These are phyloP conservation scores for Imleria badia DNA, from an alignment of 768 basidiomycete genomes.

Conservation along the genomic window DNA sequence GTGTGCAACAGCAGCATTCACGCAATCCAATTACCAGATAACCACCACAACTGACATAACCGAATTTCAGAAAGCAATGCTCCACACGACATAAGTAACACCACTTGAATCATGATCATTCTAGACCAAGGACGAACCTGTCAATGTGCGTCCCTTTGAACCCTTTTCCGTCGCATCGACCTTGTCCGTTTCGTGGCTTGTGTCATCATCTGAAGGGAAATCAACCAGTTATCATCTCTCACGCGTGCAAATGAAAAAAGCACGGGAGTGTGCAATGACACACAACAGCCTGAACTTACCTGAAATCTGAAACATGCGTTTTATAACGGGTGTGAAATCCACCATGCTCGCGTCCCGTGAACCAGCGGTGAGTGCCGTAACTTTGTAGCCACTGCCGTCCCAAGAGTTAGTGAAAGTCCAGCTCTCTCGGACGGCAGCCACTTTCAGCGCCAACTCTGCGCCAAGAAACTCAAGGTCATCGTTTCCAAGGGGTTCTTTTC, in stretches of 20 bases:
- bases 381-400: background rate
- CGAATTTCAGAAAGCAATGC: background rate
- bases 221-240: background rate
- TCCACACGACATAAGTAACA: conserved; percentile 9
- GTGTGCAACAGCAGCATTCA: background rate
- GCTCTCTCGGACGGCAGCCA: conserved; percentile 25
- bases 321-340: conserved; percentile 18
- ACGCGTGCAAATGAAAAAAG: background rate
- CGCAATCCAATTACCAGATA: conserved; percentile 3
- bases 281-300: background rate
- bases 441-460: conserved; percentile 17
- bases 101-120: background rate
- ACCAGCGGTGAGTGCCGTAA: background rate
- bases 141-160: background rate
- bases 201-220: background rate
- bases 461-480: conserved; percentile 16
- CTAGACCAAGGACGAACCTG: background rate
- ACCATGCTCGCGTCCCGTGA: background rate
- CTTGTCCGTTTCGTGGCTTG: too few species aligned
- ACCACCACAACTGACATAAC: background rate
- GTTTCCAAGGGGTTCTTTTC: conserved; percentile 17
- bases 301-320: conserved; percentile 4
- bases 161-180: too few species aligned
- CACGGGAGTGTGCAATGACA: background rate
- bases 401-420: accelerated